These are phyloP conservation scores for Decorospora gaudefroyi DNA, from an alignment of 2,329 filamentous ascomycete species.

Conservation along the genomic window DNA sequence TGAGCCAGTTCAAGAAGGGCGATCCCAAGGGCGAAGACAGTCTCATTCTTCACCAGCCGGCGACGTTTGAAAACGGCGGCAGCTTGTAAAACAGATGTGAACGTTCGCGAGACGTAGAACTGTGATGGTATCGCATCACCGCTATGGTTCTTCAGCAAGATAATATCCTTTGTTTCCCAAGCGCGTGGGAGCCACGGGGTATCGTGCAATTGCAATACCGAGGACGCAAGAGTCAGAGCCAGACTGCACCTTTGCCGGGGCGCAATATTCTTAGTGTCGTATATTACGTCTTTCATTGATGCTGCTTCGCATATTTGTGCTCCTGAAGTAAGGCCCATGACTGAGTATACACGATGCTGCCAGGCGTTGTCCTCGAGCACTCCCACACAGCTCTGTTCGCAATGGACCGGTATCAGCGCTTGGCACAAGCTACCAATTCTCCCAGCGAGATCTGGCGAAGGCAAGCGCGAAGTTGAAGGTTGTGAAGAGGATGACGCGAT, in stretches of 20 bases:
- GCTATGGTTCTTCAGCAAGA: background rate
- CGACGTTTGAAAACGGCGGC: background rate
- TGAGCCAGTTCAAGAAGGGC: background rate
- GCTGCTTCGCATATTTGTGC: too few species aligned
- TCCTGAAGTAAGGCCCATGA: too few species aligned
- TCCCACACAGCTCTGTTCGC: too few species aligned
- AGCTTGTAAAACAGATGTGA: background rate
- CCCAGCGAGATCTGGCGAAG: too few species aligned
- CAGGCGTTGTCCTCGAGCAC: too few species aligned
- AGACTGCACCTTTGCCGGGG: background rate
- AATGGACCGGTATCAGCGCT: too few species aligned
- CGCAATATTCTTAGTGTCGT: too few species aligned
- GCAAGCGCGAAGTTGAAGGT: too few species aligned
- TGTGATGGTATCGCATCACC: background rate
- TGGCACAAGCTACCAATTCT: too few species aligned
- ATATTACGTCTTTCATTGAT: too few species aligned
- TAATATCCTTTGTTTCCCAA: background rate
- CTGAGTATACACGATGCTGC: too few species aligned
- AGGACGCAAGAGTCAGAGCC: background rate
- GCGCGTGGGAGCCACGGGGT: background rate
- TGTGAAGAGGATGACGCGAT: too few species aligned
- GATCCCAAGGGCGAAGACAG: background rate
- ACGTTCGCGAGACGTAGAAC: background rate
- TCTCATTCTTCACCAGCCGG: background rate
- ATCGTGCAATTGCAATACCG: background rate